These are phyloP conservation scores for Coleophoma cylindrospora DNA, from an alignment of 2,329 filamentous ascomycete genomes.

Conservation along the genomic window DNA sequence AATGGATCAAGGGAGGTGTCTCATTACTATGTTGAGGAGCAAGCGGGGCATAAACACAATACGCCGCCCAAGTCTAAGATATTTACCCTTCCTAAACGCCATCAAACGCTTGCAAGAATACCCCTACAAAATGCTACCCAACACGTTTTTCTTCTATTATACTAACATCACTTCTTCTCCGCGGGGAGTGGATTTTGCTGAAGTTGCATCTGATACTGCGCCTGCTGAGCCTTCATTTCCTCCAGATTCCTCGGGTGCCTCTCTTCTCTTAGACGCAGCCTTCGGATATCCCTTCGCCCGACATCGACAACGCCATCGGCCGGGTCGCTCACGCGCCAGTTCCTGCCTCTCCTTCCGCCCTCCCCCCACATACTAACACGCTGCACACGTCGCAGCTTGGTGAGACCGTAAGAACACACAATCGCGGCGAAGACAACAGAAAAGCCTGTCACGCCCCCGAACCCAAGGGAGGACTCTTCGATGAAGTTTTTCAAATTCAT, in stretches of 20 bases:
- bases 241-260: background rate
- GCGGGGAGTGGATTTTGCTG: background rate
- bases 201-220: background rate
- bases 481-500: conserved; percentile 99
- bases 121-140: too few species aligned
- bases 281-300: background rate
- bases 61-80: too few species aligned
- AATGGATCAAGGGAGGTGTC: too few species aligned
- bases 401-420: conserved; percentile 79
- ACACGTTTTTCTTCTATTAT: too few species aligned
- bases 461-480: conserved; percentile 87
- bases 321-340: conserved; percentile 16
- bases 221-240: background rate
- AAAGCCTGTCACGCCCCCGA: conserved; percentile 65
- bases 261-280: background rate
- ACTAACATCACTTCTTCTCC: too few species aligned
- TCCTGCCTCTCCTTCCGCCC: conserved; percentile 19
- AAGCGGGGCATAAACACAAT: too few species aligned
- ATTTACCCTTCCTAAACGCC: too few species aligned
- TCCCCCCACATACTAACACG: conserved; percentile 72
- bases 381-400: conserved; percentile 80
- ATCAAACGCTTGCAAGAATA: too few species aligned
- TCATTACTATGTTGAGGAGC: too few species aligned
- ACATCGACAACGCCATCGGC: background rate
- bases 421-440: conserved; percentile 70